These are phyloP conservation scores for Axilococcus clingmanii DNA, from an alignment of 139 green algal genomes.

Conservation along the genomic window DNA sequence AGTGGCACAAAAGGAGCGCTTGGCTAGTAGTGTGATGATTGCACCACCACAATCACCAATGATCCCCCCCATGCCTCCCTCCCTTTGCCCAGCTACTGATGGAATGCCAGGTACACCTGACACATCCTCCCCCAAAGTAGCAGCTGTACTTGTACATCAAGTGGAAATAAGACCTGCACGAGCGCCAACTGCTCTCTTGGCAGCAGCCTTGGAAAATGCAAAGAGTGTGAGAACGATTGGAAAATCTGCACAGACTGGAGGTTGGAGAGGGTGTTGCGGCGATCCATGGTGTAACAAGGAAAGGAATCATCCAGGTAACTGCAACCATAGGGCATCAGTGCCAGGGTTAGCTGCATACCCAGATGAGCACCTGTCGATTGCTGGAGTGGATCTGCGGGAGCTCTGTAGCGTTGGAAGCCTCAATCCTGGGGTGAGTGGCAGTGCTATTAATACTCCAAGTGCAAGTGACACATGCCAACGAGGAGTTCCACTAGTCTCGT, in stretches of 20 bases:
- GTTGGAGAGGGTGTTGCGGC: constrained; percentile 14
- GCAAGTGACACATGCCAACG: too few relatives aligned
- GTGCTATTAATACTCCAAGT: background rate
- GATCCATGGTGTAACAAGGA: constrained; percentile 14
- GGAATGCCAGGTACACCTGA: too few relatives aligned
- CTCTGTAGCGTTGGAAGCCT: background rate
- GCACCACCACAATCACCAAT: too few relatives aligned
- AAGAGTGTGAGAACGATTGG: constrained; percentile 7
- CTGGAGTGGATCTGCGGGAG: constrained; percentile 4
- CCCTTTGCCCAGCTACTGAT: too few relatives aligned
- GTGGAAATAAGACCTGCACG: too few relatives aligned
- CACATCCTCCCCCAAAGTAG: too few relatives aligned
- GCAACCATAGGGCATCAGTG: constrained; percentile 6
- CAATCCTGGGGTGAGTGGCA: background rate
- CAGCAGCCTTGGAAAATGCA: constrained; percentile 12
- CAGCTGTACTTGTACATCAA: too few relatives aligned
- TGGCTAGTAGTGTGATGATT: too few relatives aligned
- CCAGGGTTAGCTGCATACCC: constrained; percentile 22
- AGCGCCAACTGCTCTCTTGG: constrained; percentile 10
- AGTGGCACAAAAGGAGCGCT: too few relatives aligned
- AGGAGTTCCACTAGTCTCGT: too few relatives aligned
- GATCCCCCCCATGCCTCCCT: background rate
- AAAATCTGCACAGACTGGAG: background rate
- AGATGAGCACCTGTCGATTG: constrained; percentile 13
- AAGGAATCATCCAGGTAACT: constrained; percentile 1